These are phyloP conservation scores for Trichocladium uniseriatum DNA, from an alignment of 495 filamentous ascomycete species.

Conservation along the genomic window DNA sequence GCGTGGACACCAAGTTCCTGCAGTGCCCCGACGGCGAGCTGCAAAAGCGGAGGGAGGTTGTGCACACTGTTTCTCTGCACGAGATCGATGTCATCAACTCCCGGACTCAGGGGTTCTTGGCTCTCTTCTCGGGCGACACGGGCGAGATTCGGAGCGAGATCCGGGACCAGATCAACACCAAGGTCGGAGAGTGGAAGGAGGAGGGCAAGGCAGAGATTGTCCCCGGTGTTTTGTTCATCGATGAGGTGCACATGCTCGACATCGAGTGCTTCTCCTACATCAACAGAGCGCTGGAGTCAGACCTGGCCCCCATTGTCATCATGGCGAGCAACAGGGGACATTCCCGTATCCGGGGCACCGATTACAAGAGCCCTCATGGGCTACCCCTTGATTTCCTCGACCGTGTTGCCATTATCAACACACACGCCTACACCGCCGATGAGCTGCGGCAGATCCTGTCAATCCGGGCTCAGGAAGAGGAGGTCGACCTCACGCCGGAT, in stretches of 20 bases:
- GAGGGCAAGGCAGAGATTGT: conserved; percentile 98
- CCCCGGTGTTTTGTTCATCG: conserved; percentile 94
- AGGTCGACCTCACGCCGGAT: conserved; percentile 81
- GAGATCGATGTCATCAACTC: conserved; percentile 99
- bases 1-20: conserved; percentile 94
- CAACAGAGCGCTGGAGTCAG: conserved; percentile 90
- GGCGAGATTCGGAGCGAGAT: conserved; percentile 97
- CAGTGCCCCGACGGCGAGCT: conserved; percentile 98
- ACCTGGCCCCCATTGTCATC: conserved; percentile 94
- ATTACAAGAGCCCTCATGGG: conserved; percentile 83
- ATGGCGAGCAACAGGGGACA: conserved; percentile 98
- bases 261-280: conserved; percentile 98
- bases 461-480: conserved; percentile 90
- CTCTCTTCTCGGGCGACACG: conserved; percentile 94
- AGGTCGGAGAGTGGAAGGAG: conserved; percentile 97
- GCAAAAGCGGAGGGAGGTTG: conserved; percentile 92
- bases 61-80: conserved; percentile 93
- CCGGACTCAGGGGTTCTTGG: conserved; percentile 89
- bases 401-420: conserved; percentile 92
- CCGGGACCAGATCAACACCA: conserved; percentile 96
- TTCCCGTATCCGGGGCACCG: conserved; percentile 86
- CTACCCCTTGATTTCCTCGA: conserved; percentile 94
- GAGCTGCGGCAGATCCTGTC: conserved; percentile 85
- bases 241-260: conserved; percentile 99
- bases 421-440: conserved; percentile 72